These are phyloP conservation scores for Taphrina wiesneri DNA, from an alignment of 1,139 yeast genomes.

Conservation along the genomic window DNA sequence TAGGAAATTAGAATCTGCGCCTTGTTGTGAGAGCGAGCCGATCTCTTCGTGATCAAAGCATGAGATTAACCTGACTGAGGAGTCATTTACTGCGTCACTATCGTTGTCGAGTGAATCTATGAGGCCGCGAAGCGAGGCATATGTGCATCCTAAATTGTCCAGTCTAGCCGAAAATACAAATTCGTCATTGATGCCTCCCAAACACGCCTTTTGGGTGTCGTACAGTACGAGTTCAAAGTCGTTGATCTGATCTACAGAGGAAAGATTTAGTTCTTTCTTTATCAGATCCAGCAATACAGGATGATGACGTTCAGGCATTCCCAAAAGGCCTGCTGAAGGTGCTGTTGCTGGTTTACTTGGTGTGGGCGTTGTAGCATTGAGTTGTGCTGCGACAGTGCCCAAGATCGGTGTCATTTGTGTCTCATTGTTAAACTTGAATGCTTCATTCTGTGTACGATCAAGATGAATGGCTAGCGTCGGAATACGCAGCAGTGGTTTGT, in stretches of 20 bases:
- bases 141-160: slow-evolving; percentile 60
- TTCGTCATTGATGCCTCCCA: slow-evolving; percentile 89
- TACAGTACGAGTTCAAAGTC: slow-evolving; percentile 88
- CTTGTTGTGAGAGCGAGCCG: slow-evolving; percentile 92
- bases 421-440: slow-evolving; percentile 88
- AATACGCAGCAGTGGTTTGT: slow-evolving; percentile 80
- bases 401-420: slow-evolving; percentile 83
- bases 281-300: slow-evolving; percentile 65
- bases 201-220: slow-evolving; percentile 76
- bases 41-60: slow-evolving; percentile 94
- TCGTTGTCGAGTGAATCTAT: slow-evolving; percentile 53
- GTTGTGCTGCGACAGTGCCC: slow-evolving; percentile 57
- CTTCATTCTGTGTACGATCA: slow-evolving; percentile 70
- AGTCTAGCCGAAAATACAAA: slow-evolving; percentile 90
- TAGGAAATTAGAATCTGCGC: slow-evolving; percentile 89
- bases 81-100: slow-evolving; percentile 48
- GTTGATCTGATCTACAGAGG: slow-evolving; percentile 55
- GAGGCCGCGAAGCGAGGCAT: slow-evolving; percentile 69
- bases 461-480: slow-evolving; percentile 95
- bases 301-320: slow-evolving; percentile 64
- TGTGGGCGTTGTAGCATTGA: slow-evolving; percentile 41
- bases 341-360: background rate
- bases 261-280: slow-evolving; percentile 62
- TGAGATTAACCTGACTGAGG: slow-evolving; percentile 68
- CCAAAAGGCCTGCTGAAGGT: slow-evolving; percentile 41